Evolutionary conservation across 1,284 basidiomycete genomes (phyloP), one percentile per base, ranked within the genome.

Genomic region (Porodaedalea pini): DNA sequence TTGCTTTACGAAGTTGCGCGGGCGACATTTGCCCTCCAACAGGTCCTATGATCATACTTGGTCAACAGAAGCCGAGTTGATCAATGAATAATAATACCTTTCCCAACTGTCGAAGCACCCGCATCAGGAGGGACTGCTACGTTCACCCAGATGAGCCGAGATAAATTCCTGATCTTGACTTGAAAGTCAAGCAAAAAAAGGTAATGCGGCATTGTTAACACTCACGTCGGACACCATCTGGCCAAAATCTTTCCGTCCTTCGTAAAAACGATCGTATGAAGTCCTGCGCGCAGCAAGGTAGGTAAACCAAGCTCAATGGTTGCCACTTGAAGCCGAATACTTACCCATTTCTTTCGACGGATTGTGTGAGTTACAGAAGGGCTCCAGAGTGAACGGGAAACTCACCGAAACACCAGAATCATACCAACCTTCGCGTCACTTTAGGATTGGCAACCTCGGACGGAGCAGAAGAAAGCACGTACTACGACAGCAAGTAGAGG

Each of bases 401-500:
- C 78, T 62, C 62, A 86, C 84, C 86, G 81, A 69, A 90, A 92
- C 7, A 91, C 89, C 40, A 91, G 73, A 59, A 89, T 85, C 55
- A 92, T 77, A 65, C 85, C 87, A 57, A 88, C 83, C 83, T 88
- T 21, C 51, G 45, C 11, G 34, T 53, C 51, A 58, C 32, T 37
- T 19, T 4, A 54, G 27, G 49, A 61, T 47, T 43, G 51, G 34
- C 48, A 8, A 63, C 61, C 61, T 21, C 32, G 47, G 47, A 54
- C 56, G 44, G 56, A 58, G n/a, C 34, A 59, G 65, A 51, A 68
- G 64, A 15, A 75, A 64, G 7, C 54, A 71, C 90, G 76, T 61
- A 95, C 94, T 61, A 96, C 94, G 13, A 97, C 90, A 5, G 90
- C 91, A 23, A 96, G 77, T 47, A 96, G 73, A 1, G 92, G 93